Conservation (phyloP, 2,329 filamentous ascomycete species). For the Ilyonectria destructans region DNA sequence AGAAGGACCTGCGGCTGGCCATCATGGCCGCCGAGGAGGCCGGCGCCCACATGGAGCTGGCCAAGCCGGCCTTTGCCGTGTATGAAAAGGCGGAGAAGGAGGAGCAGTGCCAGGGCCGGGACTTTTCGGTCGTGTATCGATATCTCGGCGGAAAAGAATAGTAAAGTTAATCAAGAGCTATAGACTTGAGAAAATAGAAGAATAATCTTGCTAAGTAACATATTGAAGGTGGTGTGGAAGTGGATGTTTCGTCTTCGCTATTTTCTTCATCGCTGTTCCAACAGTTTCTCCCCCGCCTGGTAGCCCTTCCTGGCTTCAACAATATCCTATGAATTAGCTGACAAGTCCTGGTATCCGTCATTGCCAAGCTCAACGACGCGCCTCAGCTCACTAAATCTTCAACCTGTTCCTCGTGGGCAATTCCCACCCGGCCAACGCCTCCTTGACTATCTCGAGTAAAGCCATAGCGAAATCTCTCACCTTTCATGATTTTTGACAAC, state of each 20-base stretch:
- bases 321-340: too few relatives aligned
- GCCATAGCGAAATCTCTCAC: background rate
- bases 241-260: background rate
- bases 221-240: background rate
- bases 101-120: conserved; percentile 77
- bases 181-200: background rate
- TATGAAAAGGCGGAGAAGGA: conserved; percentile 78
- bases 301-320: too few relatives aligned
- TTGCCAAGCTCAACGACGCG: too few relatives aligned
- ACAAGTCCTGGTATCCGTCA: too few relatives aligned
- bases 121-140: conserved; percentile 88
- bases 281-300: too few relatives aligned
- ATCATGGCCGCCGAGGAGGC: conserved; percentile 80
- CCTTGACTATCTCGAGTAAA: background rate
- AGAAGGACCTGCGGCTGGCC: conserved; percentile 83
- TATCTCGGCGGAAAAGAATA: conserved; percentile 73
- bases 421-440: background rate
- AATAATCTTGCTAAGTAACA: background rate
- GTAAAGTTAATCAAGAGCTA: conserved; percentile 14
- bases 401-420: background rate
- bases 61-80: conserved; percentile 73
- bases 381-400: too few relatives aligned
- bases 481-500: background rate
- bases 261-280: background rate
- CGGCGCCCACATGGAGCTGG: conserved; percentile 77